Conservation (phyloP, 2,329 filamentous ascomycete species). For the Biscogniauxia mediterranea region DNA sequence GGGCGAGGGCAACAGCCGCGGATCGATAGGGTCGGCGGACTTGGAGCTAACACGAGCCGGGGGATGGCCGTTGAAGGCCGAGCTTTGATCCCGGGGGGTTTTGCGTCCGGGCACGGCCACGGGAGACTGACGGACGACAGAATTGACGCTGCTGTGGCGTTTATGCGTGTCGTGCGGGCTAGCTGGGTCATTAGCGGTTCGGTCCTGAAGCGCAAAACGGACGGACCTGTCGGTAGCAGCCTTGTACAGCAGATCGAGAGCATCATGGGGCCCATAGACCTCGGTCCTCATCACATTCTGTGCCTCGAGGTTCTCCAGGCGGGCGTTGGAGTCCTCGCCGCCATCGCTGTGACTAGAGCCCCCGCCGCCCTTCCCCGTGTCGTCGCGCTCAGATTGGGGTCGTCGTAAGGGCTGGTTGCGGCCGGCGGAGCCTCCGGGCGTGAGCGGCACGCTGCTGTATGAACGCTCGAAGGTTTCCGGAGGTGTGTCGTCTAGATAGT, state of each 20-base stretch:
- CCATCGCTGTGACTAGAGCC: slow-evolving; percentile 31
- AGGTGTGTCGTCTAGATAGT: slow-evolving; percentile 48
- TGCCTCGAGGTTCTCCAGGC: slow-evolving; percentile 64
- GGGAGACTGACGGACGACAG: slow-evolving; percentile 27
- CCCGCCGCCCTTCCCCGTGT: slow-evolving; percentile 32
- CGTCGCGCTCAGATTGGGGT: slow-evolving; percentile 45
- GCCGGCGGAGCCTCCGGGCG: slow-evolving; percentile 65
- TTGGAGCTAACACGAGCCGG: slow-evolving; percentile 24
- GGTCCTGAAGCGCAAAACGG: slow-evolving; percentile 12
- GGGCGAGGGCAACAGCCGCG: slow-evolving; percentile 27
- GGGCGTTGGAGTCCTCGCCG: slow-evolving; percentile 57
- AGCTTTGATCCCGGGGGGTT: slow-evolving; percentile 19
- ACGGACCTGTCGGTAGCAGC: slow-evolving; percentile 66
- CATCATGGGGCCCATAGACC: slow-evolving; percentile 89
- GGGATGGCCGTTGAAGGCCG: slow-evolving; percentile 21
- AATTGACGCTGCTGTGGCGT: slow-evolving; percentile 24
- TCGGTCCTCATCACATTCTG: slow-evolving; percentile 65
- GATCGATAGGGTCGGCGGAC: slow-evolving; percentile 33
- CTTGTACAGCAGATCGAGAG: slow-evolving; percentile 86
- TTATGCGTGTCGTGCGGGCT: slow-evolving; percentile 30
- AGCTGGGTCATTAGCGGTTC: slow-evolving; percentile 21
- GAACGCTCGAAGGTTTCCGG: slow-evolving; percentile 42
- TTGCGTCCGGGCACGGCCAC: slow-evolving; percentile 23
- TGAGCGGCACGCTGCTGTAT: slow-evolving; percentile 58
- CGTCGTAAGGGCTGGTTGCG: slow-evolving; percentile 64